phyloP scores from a whole-genome alignment of 2,329 filamentous ascomycete genomes.

The Aspergillus costaricaensis region DNA sequence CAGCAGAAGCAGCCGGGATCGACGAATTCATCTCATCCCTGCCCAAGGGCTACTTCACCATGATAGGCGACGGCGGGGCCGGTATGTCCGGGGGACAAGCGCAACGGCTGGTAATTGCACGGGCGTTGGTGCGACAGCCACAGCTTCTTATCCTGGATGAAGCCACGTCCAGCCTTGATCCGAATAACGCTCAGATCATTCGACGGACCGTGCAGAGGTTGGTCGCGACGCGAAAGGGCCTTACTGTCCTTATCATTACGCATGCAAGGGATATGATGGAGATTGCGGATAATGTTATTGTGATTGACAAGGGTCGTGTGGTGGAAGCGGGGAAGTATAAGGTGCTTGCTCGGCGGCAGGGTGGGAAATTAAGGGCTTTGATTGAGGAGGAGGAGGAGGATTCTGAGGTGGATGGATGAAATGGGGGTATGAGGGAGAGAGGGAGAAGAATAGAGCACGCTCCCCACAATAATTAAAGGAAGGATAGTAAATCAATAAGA shows the following conservation, averaged over 20 bases:
- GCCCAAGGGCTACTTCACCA: conserved; percentile 69
- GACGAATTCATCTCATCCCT: conserved; percentile 76
- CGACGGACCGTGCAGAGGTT: conserved; percentile 63
- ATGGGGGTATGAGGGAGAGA: neutral
- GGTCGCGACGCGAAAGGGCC: conserved; percentile 44
- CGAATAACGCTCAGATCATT: conserved; percentile 65
- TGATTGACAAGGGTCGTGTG: conserved; percentile 67
- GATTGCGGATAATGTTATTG: conserved; percentile 70
- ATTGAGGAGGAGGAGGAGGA: conserved; percentile 23
- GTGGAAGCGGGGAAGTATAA: conserved; percentile 71
- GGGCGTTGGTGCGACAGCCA: conserved; percentile 72
- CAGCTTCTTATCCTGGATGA: conserved; percentile 80
- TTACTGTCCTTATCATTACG: conserved; percentile 79
- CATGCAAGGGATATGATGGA: conserved; percentile 86
- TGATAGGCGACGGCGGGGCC: conserved; percentile 75
- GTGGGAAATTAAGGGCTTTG: conserved; percentile 50
- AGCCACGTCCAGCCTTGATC: conserved; percentile 79
- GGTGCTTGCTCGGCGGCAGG: conserved; percentile 53
- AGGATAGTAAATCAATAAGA: neutral
- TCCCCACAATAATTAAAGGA: no score
- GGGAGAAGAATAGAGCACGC: no score
- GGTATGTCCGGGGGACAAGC: conserved; percentile 77
- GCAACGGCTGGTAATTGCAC: conserved; percentile 77
- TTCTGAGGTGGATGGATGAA: neutral
- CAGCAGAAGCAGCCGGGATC: conserved; percentile 61